A percentile compares a stretch with the other conserved stretches of the same genome.
Conservation (phyloP, 371 early-diverging fungal genomes). For the Mucor mucedo region DNA sequence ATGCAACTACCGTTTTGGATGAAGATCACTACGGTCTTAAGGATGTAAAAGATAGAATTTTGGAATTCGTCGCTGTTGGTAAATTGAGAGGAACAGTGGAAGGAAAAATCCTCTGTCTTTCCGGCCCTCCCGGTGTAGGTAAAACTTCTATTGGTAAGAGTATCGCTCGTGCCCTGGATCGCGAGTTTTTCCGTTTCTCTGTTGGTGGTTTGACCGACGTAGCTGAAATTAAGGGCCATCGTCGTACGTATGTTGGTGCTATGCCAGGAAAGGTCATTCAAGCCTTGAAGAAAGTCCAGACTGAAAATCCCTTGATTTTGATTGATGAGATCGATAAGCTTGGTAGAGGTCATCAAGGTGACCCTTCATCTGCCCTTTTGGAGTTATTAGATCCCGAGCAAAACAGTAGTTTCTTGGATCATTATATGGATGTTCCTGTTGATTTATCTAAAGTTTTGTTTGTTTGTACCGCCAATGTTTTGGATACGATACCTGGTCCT, state of each 20-base stretch:
- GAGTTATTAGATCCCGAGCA: constrained; percentile 98
- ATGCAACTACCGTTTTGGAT: constrained; percentile 86
- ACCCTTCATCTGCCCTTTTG: constrained; percentile 94
- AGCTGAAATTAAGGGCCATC: constrained; percentile 98
- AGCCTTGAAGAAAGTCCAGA: constrained; percentile 96
- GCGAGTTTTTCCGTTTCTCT: constrained; percentile 95
- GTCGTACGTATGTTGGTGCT: constrained; percentile 98
- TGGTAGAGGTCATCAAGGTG: constrained; percentile 96
- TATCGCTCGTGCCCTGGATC: constrained; percentile 91
- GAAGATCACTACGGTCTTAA: constrained; percentile 98
- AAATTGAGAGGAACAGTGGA: constrained; percentile 93
- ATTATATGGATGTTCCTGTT: constrained; percentile 97
- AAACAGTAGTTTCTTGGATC: constrained; percentile 94
- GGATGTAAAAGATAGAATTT: constrained; percentile 97
- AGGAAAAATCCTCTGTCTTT: constrained; percentile 95
- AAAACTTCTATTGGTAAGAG: constrained; percentile 98
- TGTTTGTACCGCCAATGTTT: constrained; percentile 96
- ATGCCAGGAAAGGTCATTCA: constrained; percentile 99
- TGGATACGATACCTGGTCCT: constrained; percentile 96
- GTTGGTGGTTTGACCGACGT: constrained; percentile 98
- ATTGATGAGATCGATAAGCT: constrained; percentile 99
- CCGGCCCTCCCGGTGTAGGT: constrained; percentile 97
- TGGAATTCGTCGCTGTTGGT: constrained; percentile 98
- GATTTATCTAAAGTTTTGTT: constrained; percentile 96
- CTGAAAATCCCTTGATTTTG: constrained; percentile 95